Evolutionary conservation across 352 stramenopile genomes (phyloP).

Genomic region (Phytophthora rubi): DNA sequence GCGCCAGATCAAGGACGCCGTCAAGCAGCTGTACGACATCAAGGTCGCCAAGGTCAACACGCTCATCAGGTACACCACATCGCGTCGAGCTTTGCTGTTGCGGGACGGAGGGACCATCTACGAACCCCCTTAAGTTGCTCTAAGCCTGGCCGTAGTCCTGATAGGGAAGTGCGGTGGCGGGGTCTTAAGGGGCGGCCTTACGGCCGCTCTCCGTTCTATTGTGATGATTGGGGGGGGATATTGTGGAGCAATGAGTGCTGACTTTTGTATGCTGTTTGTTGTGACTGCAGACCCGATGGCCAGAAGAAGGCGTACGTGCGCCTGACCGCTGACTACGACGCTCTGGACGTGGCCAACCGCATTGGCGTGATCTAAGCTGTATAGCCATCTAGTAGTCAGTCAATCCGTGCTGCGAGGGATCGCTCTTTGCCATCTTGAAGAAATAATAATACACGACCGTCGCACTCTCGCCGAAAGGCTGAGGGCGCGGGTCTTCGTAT

Average conservation of each 20-base stretch:
- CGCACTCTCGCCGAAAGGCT: conserved; percentile 37
- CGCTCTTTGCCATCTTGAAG: conserved; percentile 68
- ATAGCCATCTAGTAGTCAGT: conserved; percentile 21
- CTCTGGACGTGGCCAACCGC: conserved; percentile 99
- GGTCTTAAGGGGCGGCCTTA: conserved; percentile 19
- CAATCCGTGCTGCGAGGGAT: conserved; percentile 34
- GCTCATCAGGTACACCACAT: conserved; percentile 96
- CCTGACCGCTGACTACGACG: conserved; percentile 99
- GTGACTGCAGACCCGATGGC: conserved; percentile 92
- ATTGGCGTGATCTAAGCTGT: conserved; percentile 99
- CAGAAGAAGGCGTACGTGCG: conserved; percentile 99
- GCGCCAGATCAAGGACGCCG: conserved; percentile 99
- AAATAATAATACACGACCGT: conserved; percentile 42
- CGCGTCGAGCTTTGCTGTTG: conserved; percentile 67
- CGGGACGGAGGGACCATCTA: conserved; percentile 31
- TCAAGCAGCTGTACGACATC: conserved; percentile 99
- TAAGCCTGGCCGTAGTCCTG: conserved; percentile 44
- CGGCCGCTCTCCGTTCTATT: conserved; percentile 25
- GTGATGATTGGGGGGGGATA: not conserved
- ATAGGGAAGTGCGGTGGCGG: conserved; percentile 48
- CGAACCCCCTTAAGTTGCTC: conserved; percentile 20
- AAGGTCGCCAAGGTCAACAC: conserved; percentile 99
- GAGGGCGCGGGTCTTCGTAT: conserved; percentile 38
- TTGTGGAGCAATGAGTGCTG: conserved; percentile 10
- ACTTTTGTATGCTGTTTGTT: conserved; percentile 23